Evolutionary conservation across 306 rosid genomes (phyloP), one percentile per base, ranked within the genome.

Genomic region (Cicer pinnatifidum): DNA sequence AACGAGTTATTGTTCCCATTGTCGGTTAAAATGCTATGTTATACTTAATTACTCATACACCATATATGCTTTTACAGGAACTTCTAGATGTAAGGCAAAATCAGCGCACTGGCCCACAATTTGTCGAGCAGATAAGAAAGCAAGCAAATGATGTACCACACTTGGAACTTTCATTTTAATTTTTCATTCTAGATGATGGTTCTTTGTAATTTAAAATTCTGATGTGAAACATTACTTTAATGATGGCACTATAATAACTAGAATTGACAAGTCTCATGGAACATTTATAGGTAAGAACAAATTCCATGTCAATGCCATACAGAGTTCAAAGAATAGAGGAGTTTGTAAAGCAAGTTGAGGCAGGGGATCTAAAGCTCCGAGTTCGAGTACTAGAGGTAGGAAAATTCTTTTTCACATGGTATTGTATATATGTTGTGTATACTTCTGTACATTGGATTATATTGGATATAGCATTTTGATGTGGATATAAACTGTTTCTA

Each of bases 271-370:
- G 33, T 38, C 48, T 81, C 5, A 5, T 65, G 73, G 6, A 45
- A 77, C 52, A 76, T 56, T 81, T 73, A 63, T 76, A 94, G 97
- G 99, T 88, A 9, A 85, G 97, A 90, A 83, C 83, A 73, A 82
- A 84, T 75, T 81, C 99, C 48, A 87, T 95, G 28, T 91, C 99
- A 79, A 95, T 95, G 99, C 99, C 99, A 56, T 95, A 81, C 81
- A 88, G 96, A 86, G 93, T 95, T 73, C 97, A 94, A 82, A 83
- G 76, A 63, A 95, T 95, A 61, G 97, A 95, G 83, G 97, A 91
- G 78, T 88, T 95, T 80, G 91, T 89, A 59, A 81, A 91, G 67
- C 89, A 95, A 81, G 92, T 95, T 1, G 99, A 95, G 60, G 82
- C 86, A 0, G 99, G 99, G 66, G 97, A 95, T 66, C 67, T 91